These are phyloP conservation scores for Pythium volutum DNA, from an alignment of 352 stramenopile species.

Conservation along the genomic window DNA sequence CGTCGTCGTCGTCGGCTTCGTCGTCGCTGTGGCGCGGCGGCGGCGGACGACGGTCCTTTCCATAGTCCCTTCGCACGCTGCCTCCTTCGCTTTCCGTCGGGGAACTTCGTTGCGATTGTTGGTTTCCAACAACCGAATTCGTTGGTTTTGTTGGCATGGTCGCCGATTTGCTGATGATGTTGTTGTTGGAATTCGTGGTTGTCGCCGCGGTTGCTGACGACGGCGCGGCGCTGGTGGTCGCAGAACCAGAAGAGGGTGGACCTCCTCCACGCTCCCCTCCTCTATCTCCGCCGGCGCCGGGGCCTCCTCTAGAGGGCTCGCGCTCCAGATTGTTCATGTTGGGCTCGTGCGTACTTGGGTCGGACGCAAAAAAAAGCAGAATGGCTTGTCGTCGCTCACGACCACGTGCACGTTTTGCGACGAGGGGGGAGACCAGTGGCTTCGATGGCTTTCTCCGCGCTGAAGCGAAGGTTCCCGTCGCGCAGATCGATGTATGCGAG, in stretches of 20 bases:
- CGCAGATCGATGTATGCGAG: conserved; percentile 23
- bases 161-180: conserved; percentile 10
- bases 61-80: conserved; percentile 10
- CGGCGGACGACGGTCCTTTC: background rate
- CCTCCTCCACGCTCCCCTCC: background rate
- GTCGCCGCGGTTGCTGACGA: conserved; percentile 21
- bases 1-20: conserved; percentile 12
- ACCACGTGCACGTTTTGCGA: background rate
- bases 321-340: conserved; percentile 18
- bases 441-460: background rate
- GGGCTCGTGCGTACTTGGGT: background rate
- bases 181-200: background rate
- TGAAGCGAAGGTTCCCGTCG: background rate
- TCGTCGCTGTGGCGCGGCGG: conserved; percentile 6
- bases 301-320: background rate
- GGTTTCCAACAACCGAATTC: background rate
- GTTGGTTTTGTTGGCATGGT: background rate
- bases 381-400: background rate
- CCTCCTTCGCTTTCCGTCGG: conserved; percentile 18
- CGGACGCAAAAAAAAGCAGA: background rate
- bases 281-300: background rate
- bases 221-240: conserved; percentile 11
- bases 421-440: background rate
- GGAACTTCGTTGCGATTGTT: conserved; percentile 10
- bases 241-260: conserved; percentile 17